phyloP scores from a whole-genome alignment of 768 basidiomycete genomes.

The Russula emetica region DNA sequence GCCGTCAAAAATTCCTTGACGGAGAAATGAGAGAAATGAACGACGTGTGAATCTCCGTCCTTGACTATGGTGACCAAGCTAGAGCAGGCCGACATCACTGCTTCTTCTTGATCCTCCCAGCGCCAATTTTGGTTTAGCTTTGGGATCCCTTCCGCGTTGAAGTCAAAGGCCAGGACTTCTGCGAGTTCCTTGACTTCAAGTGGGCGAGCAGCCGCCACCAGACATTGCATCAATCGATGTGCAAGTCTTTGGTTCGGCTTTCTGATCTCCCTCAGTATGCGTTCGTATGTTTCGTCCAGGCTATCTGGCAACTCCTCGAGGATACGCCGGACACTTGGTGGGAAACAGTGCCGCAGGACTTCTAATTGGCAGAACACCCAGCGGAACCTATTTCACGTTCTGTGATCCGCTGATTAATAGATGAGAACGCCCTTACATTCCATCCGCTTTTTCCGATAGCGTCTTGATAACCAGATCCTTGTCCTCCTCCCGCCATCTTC shows the following conservation, averaged over 20 bases:
- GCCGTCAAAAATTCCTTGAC: not conserved
- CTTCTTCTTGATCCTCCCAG: not conserved
- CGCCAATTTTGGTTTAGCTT: not conserved
- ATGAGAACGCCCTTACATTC: not conserved
- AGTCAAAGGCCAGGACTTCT: not conserved
- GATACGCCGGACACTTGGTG: not conserved
- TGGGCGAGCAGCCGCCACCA: not conserved
- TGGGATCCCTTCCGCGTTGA: not conserved
- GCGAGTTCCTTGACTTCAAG: not conserved
- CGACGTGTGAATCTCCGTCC: not conserved
- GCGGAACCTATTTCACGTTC: not conserved
- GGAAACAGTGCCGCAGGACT: not conserved
- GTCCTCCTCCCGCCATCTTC: slow-evolving; percentile 8
- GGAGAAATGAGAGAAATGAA: not conserved
- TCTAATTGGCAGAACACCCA: slow-evolving; percentile 11
- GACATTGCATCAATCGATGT: slow-evolving; percentile 1
- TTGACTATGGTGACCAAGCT: not conserved
- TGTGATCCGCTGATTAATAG: too few relatives aligned
- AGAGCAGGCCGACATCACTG: not conserved
- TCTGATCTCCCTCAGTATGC: not conserved
- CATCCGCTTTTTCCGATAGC: not conserved
- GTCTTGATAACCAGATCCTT: slow-evolving; percentile 7
- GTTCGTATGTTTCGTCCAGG: slow-evolving; percentile 2
- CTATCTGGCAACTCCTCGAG: not conserved
- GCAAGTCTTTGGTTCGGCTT: not conserved